A percentile compares a stretch with the other conserved stretches of the same genome.
These are phyloP conservation scores for Exophiala phaeomuriformis DNA, from an alignment of 2,329 filamentous ascomycete species.

Conservation along the genomic window DNA sequence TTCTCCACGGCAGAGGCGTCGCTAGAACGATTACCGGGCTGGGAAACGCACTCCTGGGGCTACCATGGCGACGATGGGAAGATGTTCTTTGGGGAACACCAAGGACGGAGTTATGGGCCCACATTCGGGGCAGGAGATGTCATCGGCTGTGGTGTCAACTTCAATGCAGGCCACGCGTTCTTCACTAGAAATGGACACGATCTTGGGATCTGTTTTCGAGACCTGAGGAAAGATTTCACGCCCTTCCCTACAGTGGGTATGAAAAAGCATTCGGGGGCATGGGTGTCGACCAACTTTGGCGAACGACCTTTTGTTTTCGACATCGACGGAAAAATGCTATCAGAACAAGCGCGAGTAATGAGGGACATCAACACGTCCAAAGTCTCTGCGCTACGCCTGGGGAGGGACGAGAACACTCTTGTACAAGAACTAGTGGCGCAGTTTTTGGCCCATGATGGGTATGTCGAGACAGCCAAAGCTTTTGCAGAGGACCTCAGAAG, in stretches of 20 bases:
- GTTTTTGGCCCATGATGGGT: constrained; percentile 90
- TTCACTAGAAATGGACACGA: constrained; percentile 56
- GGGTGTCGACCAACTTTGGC: constrained; percentile 56
- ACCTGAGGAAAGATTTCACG: constrained; percentile 36
- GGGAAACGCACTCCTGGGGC: constrained; percentile 59
- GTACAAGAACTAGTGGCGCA: constrained; percentile 79
- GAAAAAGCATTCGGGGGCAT: constrained; percentile 54
- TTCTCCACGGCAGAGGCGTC: constrained; percentile 55
- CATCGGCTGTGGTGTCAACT: constrained; percentile 60
- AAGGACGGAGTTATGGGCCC: constrained; percentile 52
- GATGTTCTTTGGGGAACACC: constrained; percentile 53
- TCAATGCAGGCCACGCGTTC: constrained; percentile 53
- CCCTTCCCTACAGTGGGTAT: constrained; percentile 56
- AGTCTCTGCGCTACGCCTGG: constrained; percentile 55
- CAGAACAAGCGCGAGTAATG: constrained; percentile 54
- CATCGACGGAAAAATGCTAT: constrained; percentile 70
- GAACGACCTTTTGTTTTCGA: constrained; percentile 77
- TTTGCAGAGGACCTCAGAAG: constrained; percentile 74
- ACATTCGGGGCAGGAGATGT: constrained; percentile 54
- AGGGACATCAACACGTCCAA: constrained; percentile 54
- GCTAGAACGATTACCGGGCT: constrained; percentile 55
- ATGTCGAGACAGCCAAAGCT: constrained; percentile 82
- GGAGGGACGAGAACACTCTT: constrained; percentile 58
- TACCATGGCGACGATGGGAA: constrained; percentile 62
- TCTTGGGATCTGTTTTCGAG: constrained; percentile 51